Evolutionary conservation across 805 yeast genomes (phyloP).

Genomic region (Ogataea degrootiae): DNA sequence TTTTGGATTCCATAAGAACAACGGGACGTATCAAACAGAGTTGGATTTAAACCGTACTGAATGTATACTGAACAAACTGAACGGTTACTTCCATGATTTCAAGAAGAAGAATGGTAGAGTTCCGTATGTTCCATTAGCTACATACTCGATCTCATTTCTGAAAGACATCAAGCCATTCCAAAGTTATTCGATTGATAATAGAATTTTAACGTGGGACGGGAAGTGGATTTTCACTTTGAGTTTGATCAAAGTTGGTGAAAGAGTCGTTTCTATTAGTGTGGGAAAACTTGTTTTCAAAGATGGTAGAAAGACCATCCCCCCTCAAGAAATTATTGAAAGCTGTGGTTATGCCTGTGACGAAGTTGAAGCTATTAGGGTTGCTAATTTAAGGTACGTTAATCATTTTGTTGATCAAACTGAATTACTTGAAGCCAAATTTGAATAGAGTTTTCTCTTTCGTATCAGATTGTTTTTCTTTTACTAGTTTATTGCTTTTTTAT

Average conservation of each 20-base stretch:
- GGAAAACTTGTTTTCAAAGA: conserved; percentile 81
- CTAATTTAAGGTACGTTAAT: conserved; percentile 37
- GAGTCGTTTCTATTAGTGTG: conserved; percentile 49
- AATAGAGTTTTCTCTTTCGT: not conserved
- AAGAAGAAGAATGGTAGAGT: conserved; percentile 24
- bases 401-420: conserved; percentile 29
- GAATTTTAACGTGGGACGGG: conserved; percentile 76
- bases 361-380: conserved; percentile 36
- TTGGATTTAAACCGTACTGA: conserved; percentile 74
- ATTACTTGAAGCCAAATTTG: conserved; percentile 6
- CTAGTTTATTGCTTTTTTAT: not conserved
- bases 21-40: conserved; percentile 79
- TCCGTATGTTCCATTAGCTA: conserved; percentile 76
- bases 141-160: conserved; percentile 61
- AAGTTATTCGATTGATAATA: conserved; percentile 48
- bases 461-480: not conserved
- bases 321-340: conserved; percentile 50
- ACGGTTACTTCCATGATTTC: conserved; percentile 21
- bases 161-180: conserved; percentile 70
- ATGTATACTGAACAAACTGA: conserved; percentile 50
- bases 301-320: conserved; percentile 70
- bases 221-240: conserved; percentile 79
- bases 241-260: conserved; percentile 44
- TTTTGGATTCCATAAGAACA: conserved; percentile 75
- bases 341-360: conserved; percentile 55